Percentiles rank a stretch among this genome's conserved stretches.
phyloP scores from a whole-genome alignment of 1,284 basidiomycete species.

The Microbotryum saponariae region DNA sequence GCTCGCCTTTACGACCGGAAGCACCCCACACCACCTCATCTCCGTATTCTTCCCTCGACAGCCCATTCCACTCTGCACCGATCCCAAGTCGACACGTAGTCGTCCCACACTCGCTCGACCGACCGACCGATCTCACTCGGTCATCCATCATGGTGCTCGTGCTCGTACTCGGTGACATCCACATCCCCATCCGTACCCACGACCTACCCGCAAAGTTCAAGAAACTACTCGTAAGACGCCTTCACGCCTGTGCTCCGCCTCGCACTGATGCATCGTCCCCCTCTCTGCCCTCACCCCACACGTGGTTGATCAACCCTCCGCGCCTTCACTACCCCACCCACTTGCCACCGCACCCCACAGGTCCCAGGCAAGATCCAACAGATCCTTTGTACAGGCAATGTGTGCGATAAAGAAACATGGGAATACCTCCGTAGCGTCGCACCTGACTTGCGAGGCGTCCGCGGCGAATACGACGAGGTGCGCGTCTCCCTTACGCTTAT shows the following conservation, averaged over 20 bases:
- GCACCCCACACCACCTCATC: too few species aligned
- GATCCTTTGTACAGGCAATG: slow-evolving; percentile 94
- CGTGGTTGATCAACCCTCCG: not conserved
- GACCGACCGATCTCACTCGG: not conserved
- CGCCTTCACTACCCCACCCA: too few species aligned
- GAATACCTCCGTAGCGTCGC: slow-evolving; percentile 96
- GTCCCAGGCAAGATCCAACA: slow-evolving; percentile 95
- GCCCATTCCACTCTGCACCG: too few species aligned
- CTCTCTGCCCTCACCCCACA: not conserved
- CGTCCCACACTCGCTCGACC: too few species aligned
- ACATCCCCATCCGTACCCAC: slow-evolving; percentile 74
- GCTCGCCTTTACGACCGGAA: too few species aligned
- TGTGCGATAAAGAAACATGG: slow-evolving; percentile 93
- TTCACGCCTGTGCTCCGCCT: not conserved
- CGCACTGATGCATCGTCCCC: not conserved
- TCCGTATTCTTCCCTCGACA: too few species aligned
- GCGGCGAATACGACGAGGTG: slow-evolving; percentile 87
- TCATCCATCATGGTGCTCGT: slow-evolving; percentile 58
- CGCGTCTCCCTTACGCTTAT: slow-evolving; percentile 9
- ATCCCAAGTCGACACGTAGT: too few species aligned
- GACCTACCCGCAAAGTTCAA: slow-evolving; percentile 95
- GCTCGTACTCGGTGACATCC: slow-evolving; percentile 86
- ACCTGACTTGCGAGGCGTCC: slow-evolving; percentile 85
- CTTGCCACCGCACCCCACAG: slow-evolving; percentile 13
- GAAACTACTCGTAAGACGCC: slow-evolving; percentile 62